phyloP scores from a whole-genome alignment of 148 eudicot species.

The Rhododendron williamsianum region DNA sequence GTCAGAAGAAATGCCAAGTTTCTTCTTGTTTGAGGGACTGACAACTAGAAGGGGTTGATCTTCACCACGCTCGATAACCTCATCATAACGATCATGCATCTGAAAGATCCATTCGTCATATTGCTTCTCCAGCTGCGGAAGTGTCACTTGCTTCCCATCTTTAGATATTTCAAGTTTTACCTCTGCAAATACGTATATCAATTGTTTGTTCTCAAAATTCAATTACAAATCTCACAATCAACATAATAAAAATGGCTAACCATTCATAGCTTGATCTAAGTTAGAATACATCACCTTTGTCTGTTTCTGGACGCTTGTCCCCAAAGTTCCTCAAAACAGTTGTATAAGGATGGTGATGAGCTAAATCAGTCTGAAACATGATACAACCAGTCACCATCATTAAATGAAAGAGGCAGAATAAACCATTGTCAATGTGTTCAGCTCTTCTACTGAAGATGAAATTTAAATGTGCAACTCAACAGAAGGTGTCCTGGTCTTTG shows the following conservation, averaged over 20 bases:
- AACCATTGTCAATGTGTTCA: background rate
- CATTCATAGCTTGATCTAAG: background rate
- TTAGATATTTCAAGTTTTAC: conserved; percentile 29
- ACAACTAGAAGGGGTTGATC: conserved; percentile 46
- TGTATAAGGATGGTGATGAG: conserved; percentile 53
- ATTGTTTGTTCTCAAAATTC: background rate
- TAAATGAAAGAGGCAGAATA: background rate
- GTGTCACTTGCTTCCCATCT: conserved; percentile 40
- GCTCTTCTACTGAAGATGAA: background rate
- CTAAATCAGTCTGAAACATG: conserved; percentile 55
- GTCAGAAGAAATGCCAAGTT: conserved; percentile 42
- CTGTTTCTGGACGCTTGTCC: conserved; percentile 22
- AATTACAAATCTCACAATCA: background rate
- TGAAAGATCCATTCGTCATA: conserved; percentile 59
- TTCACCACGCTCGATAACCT: conserved; percentile 45
- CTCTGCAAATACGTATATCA: conserved; percentile 20
- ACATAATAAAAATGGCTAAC: background rate
- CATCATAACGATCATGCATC: conserved; percentile 64
- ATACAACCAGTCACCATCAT: conserved; percentile 5
- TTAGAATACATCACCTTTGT: conserved; percentile 25
- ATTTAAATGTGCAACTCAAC: background rate
- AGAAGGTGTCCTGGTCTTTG: background rate
- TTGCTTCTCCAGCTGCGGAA: conserved; percentile 44
- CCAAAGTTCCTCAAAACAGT: conserved; percentile 69
- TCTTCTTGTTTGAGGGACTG: conserved; percentile 33